Percentiles rank a stretch among this genome's conserved stretches.
These are phyloP conservation scores for Xerocomus spinulosus DNA, from an alignment of 768 basidiomycete species.

Conservation along the genomic window DNA sequence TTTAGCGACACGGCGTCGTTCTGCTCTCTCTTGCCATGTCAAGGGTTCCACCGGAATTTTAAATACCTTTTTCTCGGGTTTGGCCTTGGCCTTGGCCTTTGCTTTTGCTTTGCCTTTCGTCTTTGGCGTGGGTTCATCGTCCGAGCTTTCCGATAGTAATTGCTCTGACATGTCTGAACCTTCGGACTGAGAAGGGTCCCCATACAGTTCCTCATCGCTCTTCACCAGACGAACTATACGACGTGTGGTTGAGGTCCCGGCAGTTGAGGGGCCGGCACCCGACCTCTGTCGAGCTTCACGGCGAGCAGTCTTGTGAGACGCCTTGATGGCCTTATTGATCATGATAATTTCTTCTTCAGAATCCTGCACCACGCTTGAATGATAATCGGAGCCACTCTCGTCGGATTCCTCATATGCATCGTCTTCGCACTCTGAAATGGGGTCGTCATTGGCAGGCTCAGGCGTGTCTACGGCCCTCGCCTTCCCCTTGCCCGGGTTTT, in stretches of 20 bases:
- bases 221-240: slow-evolving; percentile 15
- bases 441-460: slow-evolving; percentile 28
- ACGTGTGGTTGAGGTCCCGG: slow-evolving; percentile 38
- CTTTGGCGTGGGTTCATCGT: slow-evolving; percentile 22
- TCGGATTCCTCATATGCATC: slow-evolving; percentile 48
- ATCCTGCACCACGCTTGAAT: slow-evolving; percentile 20
- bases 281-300: slow-evolving; percentile 26
- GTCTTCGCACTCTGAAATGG: slow-evolving; percentile 34
- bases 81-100: slow-evolving; percentile 32
- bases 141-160: slow-evolving; percentile 9
- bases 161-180: slow-evolving; percentile 6
- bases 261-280: slow-evolving; percentile 30
- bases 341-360: slow-evolving; percentile 41
- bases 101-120: slow-evolving; percentile 32
- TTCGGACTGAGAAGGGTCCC: slow-evolving; percentile 1
- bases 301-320: slow-evolving; percentile 44
- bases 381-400: slow-evolving; percentile 49
- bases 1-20: slow-evolving; percentile 15
- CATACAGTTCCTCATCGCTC: slow-evolving; percentile 13
- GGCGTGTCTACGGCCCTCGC: slow-evolving; percentile 23
- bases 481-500: slow-evolving; percentile 26
- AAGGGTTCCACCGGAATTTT: background rate
- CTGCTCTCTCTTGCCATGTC: slow-evolving; percentile 8
- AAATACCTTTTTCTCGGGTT: slow-evolving; percentile 15
- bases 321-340: slow-evolving; percentile 52